A percentile compares a stretch with the other conserved stretches of the same genome.
Evolutionary conservation across 2,329 filamentous ascomycete species (phyloP).

Genomic region (Fonsecaea monophora): DNA sequence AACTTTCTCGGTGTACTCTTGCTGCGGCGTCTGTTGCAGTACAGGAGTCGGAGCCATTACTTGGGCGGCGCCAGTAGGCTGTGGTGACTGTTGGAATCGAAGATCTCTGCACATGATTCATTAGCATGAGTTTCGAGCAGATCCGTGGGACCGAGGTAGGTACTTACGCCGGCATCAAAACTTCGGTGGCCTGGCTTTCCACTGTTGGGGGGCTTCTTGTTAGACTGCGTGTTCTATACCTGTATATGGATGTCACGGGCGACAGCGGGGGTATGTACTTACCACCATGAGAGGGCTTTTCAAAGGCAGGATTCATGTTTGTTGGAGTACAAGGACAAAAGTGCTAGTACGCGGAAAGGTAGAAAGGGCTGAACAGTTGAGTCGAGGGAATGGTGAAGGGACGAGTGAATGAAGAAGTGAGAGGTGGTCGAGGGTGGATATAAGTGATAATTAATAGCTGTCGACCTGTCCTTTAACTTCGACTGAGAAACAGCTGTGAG

Average conservation of each 20-base stretch:
- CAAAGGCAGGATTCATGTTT: not conserved
- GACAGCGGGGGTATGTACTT: not conserved
- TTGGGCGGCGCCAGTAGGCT: not conserved
- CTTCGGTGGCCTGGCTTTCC: not conserved
- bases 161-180: slow-evolving; percentile 3
- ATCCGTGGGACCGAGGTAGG: not conserved
- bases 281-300: slow-evolving; percentile 2
- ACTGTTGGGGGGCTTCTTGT: not conserved
- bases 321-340: not conserved
- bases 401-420: too few species aligned
- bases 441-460: too few species aligned
- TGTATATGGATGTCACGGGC: not conserved
- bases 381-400: too few species aligned
- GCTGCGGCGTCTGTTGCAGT: not conserved
- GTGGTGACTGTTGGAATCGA: not conserved
- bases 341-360: too few species aligned
- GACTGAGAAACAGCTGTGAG: too few species aligned
- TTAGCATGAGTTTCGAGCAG: not conserved
- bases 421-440: too few species aligned
- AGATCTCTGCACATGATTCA: not conserved
- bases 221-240: not conserved
- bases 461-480: too few species aligned
- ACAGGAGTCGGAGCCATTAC: not conserved
- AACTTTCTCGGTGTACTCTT: not conserved
- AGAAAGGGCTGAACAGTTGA: too few species aligned